phyloP scores from a whole-genome alignment of 2,329 filamentous ascomycete genomes.

The Colletotrichum tanaceti region DNA sequence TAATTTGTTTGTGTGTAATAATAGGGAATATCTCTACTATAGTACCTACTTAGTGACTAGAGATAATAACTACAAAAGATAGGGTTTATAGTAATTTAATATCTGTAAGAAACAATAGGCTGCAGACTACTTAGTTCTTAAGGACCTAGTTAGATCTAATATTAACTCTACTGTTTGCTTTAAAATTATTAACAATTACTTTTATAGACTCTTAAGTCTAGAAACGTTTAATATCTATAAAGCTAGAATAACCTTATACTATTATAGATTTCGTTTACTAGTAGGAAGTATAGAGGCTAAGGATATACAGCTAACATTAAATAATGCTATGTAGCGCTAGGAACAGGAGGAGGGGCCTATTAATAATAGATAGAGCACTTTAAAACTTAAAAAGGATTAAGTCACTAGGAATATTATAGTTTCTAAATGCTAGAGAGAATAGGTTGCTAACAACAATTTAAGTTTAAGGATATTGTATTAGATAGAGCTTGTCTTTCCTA shows the following conservation, averaged over 20 bases:
- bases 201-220: slow-evolving; percentile 78
- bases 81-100: slow-evolving; percentile 68
- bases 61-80: slow-evolving; percentile 68
- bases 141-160: slow-evolving; percentile 71
- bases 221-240: slow-evolving; percentile 71
- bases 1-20: slow-evolving; percentile 76
- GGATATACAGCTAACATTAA: slow-evolving; percentile 54
- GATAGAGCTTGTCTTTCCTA: slow-evolving; percentile 61
- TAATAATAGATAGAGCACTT: slow-evolving; percentile 79
- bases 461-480: slow-evolving; percentile 76
- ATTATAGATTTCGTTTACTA: slow-evolving; percentile 73
- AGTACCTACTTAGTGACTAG: slow-evolving; percentile 70
- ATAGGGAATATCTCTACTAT: slow-evolving; percentile 70
- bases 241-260: slow-evolving; percentile 75
- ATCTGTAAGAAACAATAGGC: slow-evolving; percentile 55
- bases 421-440: slow-evolving; percentile 77
- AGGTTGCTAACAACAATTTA: slow-evolving; percentile 63
- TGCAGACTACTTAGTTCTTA: slow-evolving; percentile 61
- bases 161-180: slow-evolving; percentile 77
- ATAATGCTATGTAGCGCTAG: slow-evolving; percentile 69
- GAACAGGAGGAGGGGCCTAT: slow-evolving; percentile 76
- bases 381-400: slow-evolving; percentile 72
- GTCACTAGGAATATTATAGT: slow-evolving; percentile 68
- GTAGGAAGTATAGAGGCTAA: slow-evolving; percentile 57
- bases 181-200: slow-evolving; percentile 72